Conservation (phyloP, 1,284 basidiomycete genomes). For the Boletus sp. region DNA sequence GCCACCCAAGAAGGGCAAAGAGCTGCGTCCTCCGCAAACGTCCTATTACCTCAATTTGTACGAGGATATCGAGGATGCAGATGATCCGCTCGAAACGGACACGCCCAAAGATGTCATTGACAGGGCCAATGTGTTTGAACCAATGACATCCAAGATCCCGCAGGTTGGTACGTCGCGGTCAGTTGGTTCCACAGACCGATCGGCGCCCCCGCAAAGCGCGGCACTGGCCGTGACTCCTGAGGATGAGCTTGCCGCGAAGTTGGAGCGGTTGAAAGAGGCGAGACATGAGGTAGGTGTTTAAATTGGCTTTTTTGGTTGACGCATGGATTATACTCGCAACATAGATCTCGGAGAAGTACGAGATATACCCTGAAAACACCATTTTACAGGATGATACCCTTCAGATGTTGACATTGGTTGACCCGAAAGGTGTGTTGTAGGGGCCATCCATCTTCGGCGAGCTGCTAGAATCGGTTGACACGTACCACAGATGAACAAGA, state of each 20-base stretch:
- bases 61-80: slow-evolving; percentile 32
- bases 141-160: slow-evolving; percentile 8
- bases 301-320: neutral
- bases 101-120: slow-evolving; percentile 16
- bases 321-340: neutral
- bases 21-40: slow-evolving; percentile 3
- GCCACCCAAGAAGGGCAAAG: slow-evolving; percentile 25
- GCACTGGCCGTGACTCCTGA: neutral
- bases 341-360: slow-evolving; percentile 18
- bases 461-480: slow-evolving; percentile 5
- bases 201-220: neutral
- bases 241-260: slow-evolving; percentile 13
- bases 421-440: slow-evolving; percentile 19
- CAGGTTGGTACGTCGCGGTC: slow-evolving; percentile 14
- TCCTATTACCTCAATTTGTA: slow-evolving; percentile 19
- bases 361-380: slow-evolving; percentile 1
- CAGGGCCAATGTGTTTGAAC: neutral
- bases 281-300: slow-evolving; percentile 18
- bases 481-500: slow-evolving; percentile 11
- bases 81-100: slow-evolving; percentile 22
- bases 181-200: neutral
- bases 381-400: slow-evolving; percentile 29
- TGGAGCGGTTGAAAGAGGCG: slow-evolving; percentile 20
- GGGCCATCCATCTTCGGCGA: neutral
- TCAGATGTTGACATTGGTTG: slow-evolving; percentile 20